Evolutionary conservation across 2,329 filamentous ascomycete species (phyloP), one percentile per base, ranked within the genome.

Genomic region (Apiospora malaysiana): DNA sequence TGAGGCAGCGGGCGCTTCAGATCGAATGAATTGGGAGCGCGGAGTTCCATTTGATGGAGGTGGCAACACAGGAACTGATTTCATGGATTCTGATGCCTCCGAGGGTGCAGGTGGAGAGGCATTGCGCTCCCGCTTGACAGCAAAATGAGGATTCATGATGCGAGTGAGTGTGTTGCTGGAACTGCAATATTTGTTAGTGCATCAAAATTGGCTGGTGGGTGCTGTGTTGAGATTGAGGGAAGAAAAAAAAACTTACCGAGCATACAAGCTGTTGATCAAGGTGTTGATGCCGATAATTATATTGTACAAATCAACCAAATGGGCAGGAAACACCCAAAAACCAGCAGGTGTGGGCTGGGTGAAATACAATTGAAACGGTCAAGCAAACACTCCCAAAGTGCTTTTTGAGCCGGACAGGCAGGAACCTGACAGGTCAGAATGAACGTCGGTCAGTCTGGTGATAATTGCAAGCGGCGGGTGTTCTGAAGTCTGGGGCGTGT

Each of bases 101-200:
- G 66, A 49, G 14, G 43, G 27, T 14, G 66, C 63, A 10, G 12
- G n/a, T 9, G 65, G 65, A 4, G 42, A 46, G 2, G 43, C 42
- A 25, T 42, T 25, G 32, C 25, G 70, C 43, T 71, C 70, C 21
- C 23, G 45, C 49, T 71, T 71, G 27, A 71, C 63, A 10, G n/a
- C 40, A 14, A 63, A 49, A n/a, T 69, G 68, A 16, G 16, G 56
- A 42, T 37, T 67, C 65, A 43, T 43, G 40, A 45, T 67, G 65
- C 21, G 6, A 14, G 12, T 45, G 8, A 6, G 42, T 42, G 4
- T 66, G 40, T 32, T 4, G 27, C 10, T 23, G 5, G 12, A 46
- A 8, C 40, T 67, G 14, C 9, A 25, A n/a, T 45, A 7, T 7
- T 8, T 27, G 65, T 67, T 43, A 45, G 65, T 67, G 42, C n/a